Percentiles rank a stretch among this genome's conserved stretches.
phyloP scores from a whole-genome alignment of 441 rosid species.

The Arabidopsis lyrata region DNA sequence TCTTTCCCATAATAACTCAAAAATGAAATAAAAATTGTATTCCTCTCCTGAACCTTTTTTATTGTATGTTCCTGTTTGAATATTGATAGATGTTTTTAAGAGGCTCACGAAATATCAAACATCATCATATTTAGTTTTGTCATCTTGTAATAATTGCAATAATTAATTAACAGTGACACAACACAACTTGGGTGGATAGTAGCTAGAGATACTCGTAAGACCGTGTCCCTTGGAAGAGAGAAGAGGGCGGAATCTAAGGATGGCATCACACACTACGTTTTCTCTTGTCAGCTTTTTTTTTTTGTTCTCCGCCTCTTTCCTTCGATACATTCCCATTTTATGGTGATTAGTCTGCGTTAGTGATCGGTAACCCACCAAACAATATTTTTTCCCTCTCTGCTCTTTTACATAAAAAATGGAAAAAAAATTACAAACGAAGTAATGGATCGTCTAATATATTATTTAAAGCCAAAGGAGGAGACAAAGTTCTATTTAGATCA shows the following conservation, averaged over 20 bases:
- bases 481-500: slow-evolving; percentile 33
- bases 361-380: slow-evolving; percentile 9
- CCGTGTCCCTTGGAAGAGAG: slow-evolving; percentile 42
- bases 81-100: background rate
- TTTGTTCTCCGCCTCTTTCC: slow-evolving; percentile 9
- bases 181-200: slow-evolving; percentile 33
- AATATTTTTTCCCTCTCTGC: no score
- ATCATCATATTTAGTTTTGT: slow-evolving; percentile 23
- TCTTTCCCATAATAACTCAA: slow-evolving; percentile 28
- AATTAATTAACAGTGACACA: slow-evolving; percentile 29
- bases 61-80: slow-evolving; percentile 9
- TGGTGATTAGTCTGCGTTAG: slow-evolving; percentile 16
- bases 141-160: slow-evolving; percentile 24
- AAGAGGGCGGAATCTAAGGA: slow-evolving; percentile 38
- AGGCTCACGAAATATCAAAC: slow-evolving; percentile 11
- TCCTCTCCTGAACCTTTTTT: slow-evolving; percentile 32
- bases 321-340: background rate
- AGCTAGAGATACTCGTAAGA: slow-evolving; percentile 17
- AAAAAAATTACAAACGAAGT: background rate
- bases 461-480: background rate
- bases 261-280: slow-evolving; percentile 29
- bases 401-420: background rate
- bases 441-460: background rate
- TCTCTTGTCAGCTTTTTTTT: slow-evolving; percentile 16
- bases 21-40: background rate